phyloP scores from a whole-genome alignment of 2,329 filamentous ascomycete genomes.

The Xylaria sp. region DNA sequence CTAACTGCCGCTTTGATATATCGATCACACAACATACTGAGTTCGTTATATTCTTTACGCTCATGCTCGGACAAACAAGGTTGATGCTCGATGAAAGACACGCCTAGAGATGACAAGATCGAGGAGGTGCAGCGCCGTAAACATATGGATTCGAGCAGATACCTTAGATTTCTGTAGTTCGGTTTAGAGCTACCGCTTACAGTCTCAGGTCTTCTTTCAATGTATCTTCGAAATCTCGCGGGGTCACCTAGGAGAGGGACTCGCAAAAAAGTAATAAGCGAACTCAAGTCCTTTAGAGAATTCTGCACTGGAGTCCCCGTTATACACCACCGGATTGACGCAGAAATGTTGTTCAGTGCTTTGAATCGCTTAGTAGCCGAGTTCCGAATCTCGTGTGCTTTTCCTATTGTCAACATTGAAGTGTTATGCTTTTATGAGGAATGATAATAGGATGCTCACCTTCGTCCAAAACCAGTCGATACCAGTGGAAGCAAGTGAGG shows the following conservation, averaged over 20 bases:
- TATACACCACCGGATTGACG: slow-evolving; percentile 41
- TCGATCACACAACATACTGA: slow-evolving; percentile 24
- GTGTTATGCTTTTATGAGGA: background rate
- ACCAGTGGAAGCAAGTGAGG: slow-evolving; percentile 36
- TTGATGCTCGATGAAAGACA: slow-evolving; percentile 28
- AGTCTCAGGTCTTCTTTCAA: slow-evolving; percentile 28
- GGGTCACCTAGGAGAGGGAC: slow-evolving; percentile 37
- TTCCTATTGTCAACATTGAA: background rate
- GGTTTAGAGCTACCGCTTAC: slow-evolving; percentile 14
- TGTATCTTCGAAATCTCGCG: slow-evolving; percentile 34
- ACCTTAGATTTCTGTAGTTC: slow-evolving; percentile 36
- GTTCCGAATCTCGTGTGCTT: slow-evolving; percentile 40
- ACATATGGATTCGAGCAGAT: slow-evolving; percentile 40
- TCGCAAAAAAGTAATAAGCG: slow-evolving; percentile 38
- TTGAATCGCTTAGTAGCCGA: slow-evolving; percentile 42
- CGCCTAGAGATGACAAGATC: slow-evolving; percentile 29
- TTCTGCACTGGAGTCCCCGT: slow-evolving; percentile 45
- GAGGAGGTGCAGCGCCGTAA: slow-evolving; percentile 36
- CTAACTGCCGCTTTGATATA: slow-evolving; percentile 34
- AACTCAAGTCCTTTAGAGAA: slow-evolving; percentile 39
- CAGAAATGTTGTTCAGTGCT: slow-evolving; percentile 36
- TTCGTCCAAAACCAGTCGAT: slow-evolving; percentile 41
- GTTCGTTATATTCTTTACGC: slow-evolving; percentile 26
- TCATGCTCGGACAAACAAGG: slow-evolving; percentile 28
- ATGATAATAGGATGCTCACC: slow-evolving; percentile 24